Percentiles rank a stretch among this genome's conserved stretches.
Evolutionary conservation across 306 rosid genomes (phyloP).

Genomic region (Cucumis melo): DNA sequence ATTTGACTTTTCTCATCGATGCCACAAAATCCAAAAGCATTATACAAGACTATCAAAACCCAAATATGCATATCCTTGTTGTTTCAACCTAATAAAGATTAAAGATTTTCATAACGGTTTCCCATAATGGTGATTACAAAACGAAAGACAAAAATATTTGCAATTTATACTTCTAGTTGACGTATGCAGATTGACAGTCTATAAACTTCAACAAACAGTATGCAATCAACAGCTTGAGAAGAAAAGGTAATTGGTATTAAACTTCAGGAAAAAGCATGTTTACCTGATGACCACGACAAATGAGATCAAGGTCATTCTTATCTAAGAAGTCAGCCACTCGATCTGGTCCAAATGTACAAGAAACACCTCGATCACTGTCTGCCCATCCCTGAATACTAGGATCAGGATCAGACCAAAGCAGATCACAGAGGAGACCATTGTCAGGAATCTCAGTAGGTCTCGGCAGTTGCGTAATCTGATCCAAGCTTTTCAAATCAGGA

Average conservation of each 20-base stretch:
- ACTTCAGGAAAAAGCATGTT: background rate
- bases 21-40: background rate
- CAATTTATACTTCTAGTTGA: background rate
- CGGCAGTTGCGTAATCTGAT: constrained; percentile 41
- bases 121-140: background rate
- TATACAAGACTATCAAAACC: background rate
- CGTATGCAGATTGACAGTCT: background rate
- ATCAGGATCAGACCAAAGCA: constrained; percentile 73
- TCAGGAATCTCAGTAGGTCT: constrained; percentile 63
- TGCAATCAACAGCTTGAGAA: background rate
- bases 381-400: constrained; percentile 39
- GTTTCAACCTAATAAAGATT: background rate
- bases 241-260: background rate
- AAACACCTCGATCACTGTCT: constrained; percentile 56
- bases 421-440: constrained; percentile 52
- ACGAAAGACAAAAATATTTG: background rate
- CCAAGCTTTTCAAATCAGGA: constrained; percentile 43
- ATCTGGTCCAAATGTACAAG: constrained; percentile 51
- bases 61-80: background rate
- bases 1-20: background rate
- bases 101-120: background rate
- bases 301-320: constrained; percentile 52
- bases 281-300: constrained; percentile 75
- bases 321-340: constrained; percentile 34
- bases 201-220: background rate